Base-by-base conservation (phyloP, 1,284 basidiomycete genomes). In the Rhizoctonia solani region DNA sequence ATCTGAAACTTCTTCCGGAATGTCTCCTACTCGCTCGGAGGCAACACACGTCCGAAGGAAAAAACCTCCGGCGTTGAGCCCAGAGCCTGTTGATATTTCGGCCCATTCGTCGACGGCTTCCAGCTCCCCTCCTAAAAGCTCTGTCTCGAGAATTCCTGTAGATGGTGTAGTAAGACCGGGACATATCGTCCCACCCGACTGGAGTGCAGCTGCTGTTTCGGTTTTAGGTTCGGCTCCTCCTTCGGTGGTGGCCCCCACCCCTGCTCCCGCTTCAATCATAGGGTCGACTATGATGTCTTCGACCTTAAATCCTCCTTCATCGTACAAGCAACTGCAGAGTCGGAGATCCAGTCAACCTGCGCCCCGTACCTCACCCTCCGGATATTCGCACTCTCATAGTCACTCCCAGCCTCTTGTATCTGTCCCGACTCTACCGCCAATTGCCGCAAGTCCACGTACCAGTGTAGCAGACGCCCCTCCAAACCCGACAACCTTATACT, bases 131-230 rank as follows among this genome's bases (percentile, higher is more conserved):
- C 27, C 56, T 29, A 59, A 59, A 47, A 59, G 42, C 29, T 49
- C 58, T 6, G 32, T 21, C 2, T 21, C 34, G n/a, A 52, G 32
- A 14, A 39, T 47, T 16, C 8, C 9, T 46, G 46, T 37, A n/a
- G 58, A 61, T 19, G 58, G 58, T 9, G 19, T 27, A 25, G 47
- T 61, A 16, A 29, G 47, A 46, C 58, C 58, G 9, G 58, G 58
- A 16, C 46, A 61, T 19, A 61, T 61, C 25, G 46, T 61, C 11
- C 58, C 58, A 23, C 30, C 32, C 5, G 23, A 52, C 23, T 61
- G 44, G 46, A 61, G 58, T 27, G 30, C 58, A 25, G 58, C 58
- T 29, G 44, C 58, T 23, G 46, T 44, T 25, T 59, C 56, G 16
- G 41, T 44, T 16, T 29, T 44, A 11, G 44, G 44, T 11, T 46